These are phyloP conservation scores for Phylloporus rhodoxanthus DNA, from an alignment of 768 basidiomycete species.

Conservation along the genomic window DNA sequence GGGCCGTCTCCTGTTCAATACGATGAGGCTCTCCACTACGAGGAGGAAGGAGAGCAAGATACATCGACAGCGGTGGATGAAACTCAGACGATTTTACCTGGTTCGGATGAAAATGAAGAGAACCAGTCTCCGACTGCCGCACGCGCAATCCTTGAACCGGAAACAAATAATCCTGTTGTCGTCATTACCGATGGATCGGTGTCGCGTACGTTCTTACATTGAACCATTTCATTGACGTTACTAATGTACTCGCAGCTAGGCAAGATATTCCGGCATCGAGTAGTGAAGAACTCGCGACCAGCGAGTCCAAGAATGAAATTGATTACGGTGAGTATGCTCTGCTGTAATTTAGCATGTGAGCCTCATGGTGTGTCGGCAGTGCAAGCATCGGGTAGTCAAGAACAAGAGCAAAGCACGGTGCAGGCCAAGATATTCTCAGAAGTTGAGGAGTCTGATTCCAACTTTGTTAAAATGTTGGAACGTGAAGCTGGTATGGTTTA, in stretches of 20 bases:
- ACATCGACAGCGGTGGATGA: constrained; percentile 17
- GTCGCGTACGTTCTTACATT: constrained; percentile 8
- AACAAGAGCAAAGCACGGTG: constrained; percentile 9
- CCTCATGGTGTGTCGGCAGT: constrained; percentile 7
- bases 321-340: constrained; percentile 9
- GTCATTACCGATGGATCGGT: not conserved
- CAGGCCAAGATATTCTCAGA: constrained; percentile 7
- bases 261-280: not conserved
- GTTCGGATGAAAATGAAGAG: constrained; percentile 12
- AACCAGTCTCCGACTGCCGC: constrained; percentile 8
- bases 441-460: constrained; percentile 27
- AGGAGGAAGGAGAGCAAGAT: constrained; percentile 21
- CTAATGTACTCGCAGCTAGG: constrained; percentile 9
- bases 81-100: constrained; percentile 7
- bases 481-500: constrained; percentile 26
- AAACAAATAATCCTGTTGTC: not conserved
- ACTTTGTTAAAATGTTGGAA: constrained; percentile 23
- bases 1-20: constrained; percentile 11
- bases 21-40: constrained; percentile 16
- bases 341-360: not conserved
- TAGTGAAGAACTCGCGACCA: not conserved
- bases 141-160: constrained; percentile 6
- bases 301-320: constrained; percentile 5
- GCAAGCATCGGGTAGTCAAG: constrained; percentile 11
- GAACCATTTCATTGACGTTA: not conserved